Base-by-base conservation (phyloP, 208 protist genomes). In the Acanthamoeba lenticulata region DNA sequence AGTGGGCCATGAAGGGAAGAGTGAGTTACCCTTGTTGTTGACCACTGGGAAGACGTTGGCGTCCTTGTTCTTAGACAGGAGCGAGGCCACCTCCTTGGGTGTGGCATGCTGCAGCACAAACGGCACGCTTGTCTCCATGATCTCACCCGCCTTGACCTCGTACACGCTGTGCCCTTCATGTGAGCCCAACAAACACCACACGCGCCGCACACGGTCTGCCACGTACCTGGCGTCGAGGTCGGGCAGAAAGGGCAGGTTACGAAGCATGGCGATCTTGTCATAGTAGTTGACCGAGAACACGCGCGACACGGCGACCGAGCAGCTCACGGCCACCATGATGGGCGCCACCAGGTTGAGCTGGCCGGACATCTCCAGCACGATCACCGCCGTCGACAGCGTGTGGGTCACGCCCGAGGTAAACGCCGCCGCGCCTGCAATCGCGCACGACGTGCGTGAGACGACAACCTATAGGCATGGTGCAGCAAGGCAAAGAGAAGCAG, bases 331-430 rank as follows among this genome's bases (percentile, higher is more conserved):
- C 55, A 89, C 93, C 77, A 72, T 47, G 17, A 94, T 85, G 32
- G 93, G 93, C 21, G 47, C 29, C 4, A 74, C 52, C 24, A 93
- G 83, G 29, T 55, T 44, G 24, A 93, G 60, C 27, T 94, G 49
- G 24, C 93, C 93, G 27, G 79, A 74, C 38, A 94, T 90, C 93
- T 94, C 93, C 9, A 94, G 62, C 36, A 94, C 60, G n/a, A 94
- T 92, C 15, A 94, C 55, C 3, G 93, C 93, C 11, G 93, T 92
- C 24, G 93, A 94, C 49, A 94, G 38, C 0, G 93, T 92, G 52
- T 94, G 93, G 5, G 93, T 94, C 13, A 92, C 47, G 4, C 79
- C 88, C 4, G 81, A 79, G 27, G 38, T 49, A 40, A 94, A 93
- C 24, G 93, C 74, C 4, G 93, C 93, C 32, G 93, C 93, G 9